Percentiles rank a stretch among this genome's conserved stretches.
phyloP scores from a whole-genome alignment of 805 yeast species.

The Clavispora fructus region DNA sequence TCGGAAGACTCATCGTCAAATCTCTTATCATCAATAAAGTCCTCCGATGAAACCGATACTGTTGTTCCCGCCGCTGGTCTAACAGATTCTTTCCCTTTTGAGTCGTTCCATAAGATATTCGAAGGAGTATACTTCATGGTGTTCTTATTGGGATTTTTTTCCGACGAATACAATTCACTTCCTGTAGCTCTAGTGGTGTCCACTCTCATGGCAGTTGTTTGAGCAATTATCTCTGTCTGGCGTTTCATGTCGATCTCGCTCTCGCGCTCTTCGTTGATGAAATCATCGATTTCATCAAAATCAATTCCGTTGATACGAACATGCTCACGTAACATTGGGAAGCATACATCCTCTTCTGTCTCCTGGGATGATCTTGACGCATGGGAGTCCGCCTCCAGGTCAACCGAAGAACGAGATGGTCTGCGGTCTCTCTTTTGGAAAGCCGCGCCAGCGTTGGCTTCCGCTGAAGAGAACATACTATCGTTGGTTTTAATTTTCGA shows the following conservation, averaged over 20 bases:
- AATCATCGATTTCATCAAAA: conserved; percentile 84
- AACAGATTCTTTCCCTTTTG: not conserved
- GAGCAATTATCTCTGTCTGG: conserved; percentile 23
- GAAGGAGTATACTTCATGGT: conserved; percentile 62
- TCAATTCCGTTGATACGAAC: conserved; percentile 71
- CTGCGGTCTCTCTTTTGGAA: conserved; percentile 25
- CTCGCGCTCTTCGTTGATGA: conserved; percentile 56
- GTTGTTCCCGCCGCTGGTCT: not conserved
- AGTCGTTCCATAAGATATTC: conserved; percentile 20
- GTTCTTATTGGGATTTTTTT: conserved; percentile 40
- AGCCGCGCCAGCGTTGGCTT: conserved; percentile 12
- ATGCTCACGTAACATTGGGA: conserved; percentile 76
- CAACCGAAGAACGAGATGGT: conserved; percentile 36
- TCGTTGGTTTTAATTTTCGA: conserved; percentile 17
- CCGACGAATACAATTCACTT: conserved; percentile 21
- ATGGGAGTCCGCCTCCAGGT: conserved; percentile 66
- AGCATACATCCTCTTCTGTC: conserved; percentile 96
- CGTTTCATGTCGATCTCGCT: conserved; percentile 28
- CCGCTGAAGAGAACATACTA: conserved; percentile 5
- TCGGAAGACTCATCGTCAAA: conserved; percentile 21
- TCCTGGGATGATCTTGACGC: conserved; percentile 79
- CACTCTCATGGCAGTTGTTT: conserved; percentile 15
- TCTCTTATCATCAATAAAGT: conserved; percentile 13
- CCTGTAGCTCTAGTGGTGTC: conserved; percentile 15
- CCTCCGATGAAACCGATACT: conserved; percentile 20